Base-by-base conservation (phyloP, 805 yeast species). In the Schwanniomyces pseudopolymorphus region DNA sequence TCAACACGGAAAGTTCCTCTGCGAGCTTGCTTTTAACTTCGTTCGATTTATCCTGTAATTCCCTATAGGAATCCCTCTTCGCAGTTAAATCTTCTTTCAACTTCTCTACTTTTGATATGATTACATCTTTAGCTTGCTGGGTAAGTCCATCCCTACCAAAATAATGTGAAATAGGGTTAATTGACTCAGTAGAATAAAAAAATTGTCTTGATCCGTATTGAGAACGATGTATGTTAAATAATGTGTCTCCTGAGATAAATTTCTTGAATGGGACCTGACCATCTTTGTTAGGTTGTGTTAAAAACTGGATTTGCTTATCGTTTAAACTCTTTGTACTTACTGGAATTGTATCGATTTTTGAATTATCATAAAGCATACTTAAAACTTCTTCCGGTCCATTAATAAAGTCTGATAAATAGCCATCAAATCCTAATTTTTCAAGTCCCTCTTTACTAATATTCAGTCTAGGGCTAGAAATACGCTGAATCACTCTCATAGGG, bases 311-410 rank as follows among this genome's bases (percentile, higher is more conserved):
- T 49, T 78, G 78, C 4, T 59, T 52, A 8, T 66, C 64, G 8
- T 72, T 55, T 33, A 85, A 59, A 2, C 74, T 77, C n/a, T 60
- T 66, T 13, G 69, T 63, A 0, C 87, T 59, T 5, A 85, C 83
- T 0, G 97, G 97, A 24, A 88, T 79, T 14, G 82, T 61, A 33
- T 69, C 64, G 39, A 77, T 73, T 44, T 69, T 67, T 9, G 72
- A 60, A 10, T 69, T 64, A 50, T 79, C 83, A 52, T 86, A 81
- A 26, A 91, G 72, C 89, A 87, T 89, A 44, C 76, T 74, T 42
- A 89, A 59, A 1, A 92, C 95, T 8, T 78, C 77, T 5, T 63
- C 58, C 1, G 96, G 96, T 0, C 96, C 98, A 2, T 67, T 64
- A 2, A 92, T 57, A 51, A 80, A 80, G 55, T 94, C 97, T 2